Conservation (phyloP, 148 eudicot genomes). For the Chenopodium formosanum region DNA sequence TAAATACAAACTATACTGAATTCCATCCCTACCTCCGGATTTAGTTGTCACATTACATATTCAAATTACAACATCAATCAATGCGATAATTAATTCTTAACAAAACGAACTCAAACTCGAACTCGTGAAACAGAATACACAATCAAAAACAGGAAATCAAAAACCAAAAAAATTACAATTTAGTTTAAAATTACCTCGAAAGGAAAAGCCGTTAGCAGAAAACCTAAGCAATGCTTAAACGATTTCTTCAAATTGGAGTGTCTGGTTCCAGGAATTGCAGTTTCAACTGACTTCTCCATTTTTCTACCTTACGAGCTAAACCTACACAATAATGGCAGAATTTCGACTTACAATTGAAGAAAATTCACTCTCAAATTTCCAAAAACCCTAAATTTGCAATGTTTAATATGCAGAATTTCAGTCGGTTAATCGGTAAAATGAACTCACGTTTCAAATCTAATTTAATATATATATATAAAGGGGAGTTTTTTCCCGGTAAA, state of each 20-base stretch:
- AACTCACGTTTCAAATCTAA: too few species aligned
- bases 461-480: too few species aligned
- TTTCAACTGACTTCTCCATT: constrained; percentile 35
- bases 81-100: not conserved
- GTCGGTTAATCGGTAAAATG: too few species aligned
- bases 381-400: too few species aligned
- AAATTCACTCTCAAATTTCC: too few species aligned
- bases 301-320: too few species aligned
- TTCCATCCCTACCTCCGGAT: too few species aligned
- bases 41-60: not conserved
- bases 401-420: too few species aligned
- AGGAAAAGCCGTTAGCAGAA: constrained; percentile 59
- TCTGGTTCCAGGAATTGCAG: constrained; percentile 36
- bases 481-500: too few species aligned
- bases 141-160: not conserved
- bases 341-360: too few species aligned
- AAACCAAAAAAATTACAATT: not conserved
- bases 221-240: constrained; percentile 43
- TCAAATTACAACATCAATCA: not conserved
- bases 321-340: too few species aligned
- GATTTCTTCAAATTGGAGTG: constrained; percentile 53
- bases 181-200: constrained; percentile 44
- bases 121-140: not conserved
- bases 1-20: too few species aligned
- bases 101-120: not conserved